Evolutionary conservation across 2,329 filamentous ascomycete genomes (phyloP), one percentile per base, ranked within the genome.

Genomic region (Hypoxylon sp.): DNA sequence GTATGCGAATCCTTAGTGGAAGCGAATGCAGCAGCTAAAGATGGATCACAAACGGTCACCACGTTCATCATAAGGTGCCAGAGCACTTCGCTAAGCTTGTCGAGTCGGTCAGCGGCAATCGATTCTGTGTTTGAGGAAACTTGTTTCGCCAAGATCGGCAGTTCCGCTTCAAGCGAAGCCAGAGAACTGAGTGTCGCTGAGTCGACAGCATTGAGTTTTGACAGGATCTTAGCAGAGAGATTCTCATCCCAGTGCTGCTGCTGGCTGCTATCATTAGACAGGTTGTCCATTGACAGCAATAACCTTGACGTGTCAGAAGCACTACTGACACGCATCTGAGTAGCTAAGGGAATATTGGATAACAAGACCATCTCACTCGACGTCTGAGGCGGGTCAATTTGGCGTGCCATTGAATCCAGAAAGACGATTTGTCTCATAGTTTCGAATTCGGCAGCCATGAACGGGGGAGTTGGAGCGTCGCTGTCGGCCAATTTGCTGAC

Each of bases 91-190:
- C 84, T 84, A 17, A 91, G 80, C 46, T 84, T 80, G 10, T 75
- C 73, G 3, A 88, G 72, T 2, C 88, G 84, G 72, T 89, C 84
- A 13, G 81, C 77, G 3, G 83, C 78, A 46, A 91, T 78, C 26
- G 87, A 79, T 33, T 80, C 74, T 59, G 84, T 85, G 65, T 87
- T 83, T 37, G 79, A 76, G 52, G 85, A 80, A 26, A 92, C 73
- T 62, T 88, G 85, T 48, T 84, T 83, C 9, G 87, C 88, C 66
- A 92, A 81, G 2, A 86, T 81, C 8, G 89, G 88, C 54, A 92
- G 80, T 74, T 94, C 91, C 1, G 84, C 81, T 77, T 92, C 89
- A 0, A 94, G 82, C 17, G 91, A 83, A 48, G 86, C 84, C 52
- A 94, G 80, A 46, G 89, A 87, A 50, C 85, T 85, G 42, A 94